Percentiles rank a stretch among this genome's conserved stretches.
Conservation (phyloP, 306 rosid genomes). For the Mucuna pruriens region DNA sequence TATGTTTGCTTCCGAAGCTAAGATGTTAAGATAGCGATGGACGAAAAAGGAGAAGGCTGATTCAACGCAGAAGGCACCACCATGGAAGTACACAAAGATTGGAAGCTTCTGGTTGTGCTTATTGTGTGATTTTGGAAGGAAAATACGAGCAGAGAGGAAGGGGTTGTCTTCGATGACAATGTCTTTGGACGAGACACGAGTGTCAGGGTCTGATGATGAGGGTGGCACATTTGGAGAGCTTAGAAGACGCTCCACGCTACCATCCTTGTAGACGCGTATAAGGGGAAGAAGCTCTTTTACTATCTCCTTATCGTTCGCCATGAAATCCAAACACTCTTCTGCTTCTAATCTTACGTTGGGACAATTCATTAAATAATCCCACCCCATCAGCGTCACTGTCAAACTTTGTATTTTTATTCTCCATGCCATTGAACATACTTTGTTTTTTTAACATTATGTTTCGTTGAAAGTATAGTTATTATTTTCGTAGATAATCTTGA, state of each 20-base stretch:
- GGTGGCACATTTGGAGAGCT: slow-evolving; percentile 36
- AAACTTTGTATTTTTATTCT: no score
- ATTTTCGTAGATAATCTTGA: no score
- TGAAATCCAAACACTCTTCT: no score
- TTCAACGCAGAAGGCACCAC: slow-evolving; percentile 50
- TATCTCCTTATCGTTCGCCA: slow-evolving; percentile 20
- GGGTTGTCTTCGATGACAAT: slow-evolving; percentile 38
- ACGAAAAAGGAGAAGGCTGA: slow-evolving; percentile 38
- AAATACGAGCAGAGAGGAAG: slow-evolving; percentile 37
- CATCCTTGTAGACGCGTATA: slow-evolving; percentile 43
- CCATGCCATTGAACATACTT: no score
- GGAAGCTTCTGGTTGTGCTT: slow-evolving; percentile 32
- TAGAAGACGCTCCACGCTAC: slow-evolving; percentile 36
- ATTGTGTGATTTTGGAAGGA: slow-evolving; percentile 30
- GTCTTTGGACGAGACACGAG: slow-evolving; percentile 48
- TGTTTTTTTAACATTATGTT: no score
- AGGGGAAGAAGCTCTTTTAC: slow-evolving; percentile 43
- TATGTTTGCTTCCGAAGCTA: slow-evolving; percentile 33
- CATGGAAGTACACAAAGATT: slow-evolving; percentile 48
- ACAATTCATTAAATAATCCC: no score
- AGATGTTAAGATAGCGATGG: slow-evolving; percentile 22
- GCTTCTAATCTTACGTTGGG: no score
- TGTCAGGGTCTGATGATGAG: slow-evolving; percentile 34
- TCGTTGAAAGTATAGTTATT: no score
- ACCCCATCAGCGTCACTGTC: no score